Base-by-base conservation (phyloP, 352 stramenopile species). In the Halophytophthora batemanensis region DNA sequence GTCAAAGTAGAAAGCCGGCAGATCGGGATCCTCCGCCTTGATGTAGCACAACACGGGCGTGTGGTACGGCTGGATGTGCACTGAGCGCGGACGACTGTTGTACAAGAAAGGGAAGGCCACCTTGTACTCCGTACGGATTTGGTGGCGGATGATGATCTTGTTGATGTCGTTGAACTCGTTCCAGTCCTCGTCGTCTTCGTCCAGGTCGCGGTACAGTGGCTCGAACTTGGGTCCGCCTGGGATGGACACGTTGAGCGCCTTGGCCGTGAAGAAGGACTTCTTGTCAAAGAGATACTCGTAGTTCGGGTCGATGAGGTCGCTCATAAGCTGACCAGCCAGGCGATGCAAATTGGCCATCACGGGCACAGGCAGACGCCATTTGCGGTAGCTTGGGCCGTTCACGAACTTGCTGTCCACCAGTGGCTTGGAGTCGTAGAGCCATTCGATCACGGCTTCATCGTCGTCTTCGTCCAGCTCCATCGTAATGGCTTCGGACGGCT, bases 161-260 rank as follows among this genome's bases (percentile, higher is more conserved):
- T 99, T 98, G 67, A 99, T 98, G 71, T 99, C 97, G 60, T 99
- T 99, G 75, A 99, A 99, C 69, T 99, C 97, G 80, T 99, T 99
- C 97, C 97, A 99, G 77, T 99, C 97, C 59, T 99, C 96, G 53
- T 99, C 97, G 47, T 99, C 95, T 42, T 98, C 92, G 50, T 98
- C 95, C 11, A 98, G 60, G 71, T 99, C 97, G n/a, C 95, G 88
- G 64, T 97, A 99, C 15, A 99, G 76, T 13, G 97, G 97, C 71
- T 99, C 97, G 63, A 99, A 99, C 78, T 99, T 99, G 13, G 97
- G 97, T 8, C 97, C 97, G 28, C 97, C 97, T 0, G 97, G 97
- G 67, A 99, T 99, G 23, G 97, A 95, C 8, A 99, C 80, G 77
- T 99, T 99, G 23, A 99, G 72, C n/a, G 97, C 97, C 71, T 99